These are phyloP conservation scores for Rhizophagus sp. DNA, from an alignment of 192 early-diverging fungal species.

Conservation along the genomic window DNA sequence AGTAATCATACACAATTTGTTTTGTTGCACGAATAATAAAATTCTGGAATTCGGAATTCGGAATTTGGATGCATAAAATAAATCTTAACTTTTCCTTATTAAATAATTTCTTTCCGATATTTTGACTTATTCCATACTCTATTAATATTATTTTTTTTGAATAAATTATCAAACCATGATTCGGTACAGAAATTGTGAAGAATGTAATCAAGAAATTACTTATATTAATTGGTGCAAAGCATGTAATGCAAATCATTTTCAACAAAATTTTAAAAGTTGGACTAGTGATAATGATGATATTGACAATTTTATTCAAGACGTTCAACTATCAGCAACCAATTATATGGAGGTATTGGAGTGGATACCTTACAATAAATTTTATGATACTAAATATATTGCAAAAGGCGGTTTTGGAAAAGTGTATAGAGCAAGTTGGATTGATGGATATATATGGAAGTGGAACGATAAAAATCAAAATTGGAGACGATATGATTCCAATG, in stretches of 20 bases:
- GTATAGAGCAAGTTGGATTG: slow-evolving; percentile 15
- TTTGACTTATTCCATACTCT: no score
- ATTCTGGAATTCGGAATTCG: no score
- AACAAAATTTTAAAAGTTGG: no score
- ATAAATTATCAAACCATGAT: no score
- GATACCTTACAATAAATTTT: background rate
- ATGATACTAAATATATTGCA: background rate
- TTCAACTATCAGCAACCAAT: background rate
- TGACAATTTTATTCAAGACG: background rate
- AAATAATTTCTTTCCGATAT: no score
- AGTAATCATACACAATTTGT: no score
- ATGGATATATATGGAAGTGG: background rate
- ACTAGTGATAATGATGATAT: background rate
- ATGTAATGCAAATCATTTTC: background rate
- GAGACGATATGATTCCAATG: background rate
- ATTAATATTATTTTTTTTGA: no score
- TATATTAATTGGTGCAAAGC: background rate
- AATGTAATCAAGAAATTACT: background rate
- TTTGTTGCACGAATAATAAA: no score
- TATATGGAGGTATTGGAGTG: background rate
- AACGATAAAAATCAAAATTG: background rate
- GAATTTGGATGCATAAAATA: no score
- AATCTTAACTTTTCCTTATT: no score
- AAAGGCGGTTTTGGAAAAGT: background rate
- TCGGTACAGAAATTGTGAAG: no score